Percentiles rank a stretch among this genome's conserved stretches.
Evolutionary conservation across 768 basidiomycete species (phyloP).

Genomic region (Boletus rubroflammeus): DNA sequence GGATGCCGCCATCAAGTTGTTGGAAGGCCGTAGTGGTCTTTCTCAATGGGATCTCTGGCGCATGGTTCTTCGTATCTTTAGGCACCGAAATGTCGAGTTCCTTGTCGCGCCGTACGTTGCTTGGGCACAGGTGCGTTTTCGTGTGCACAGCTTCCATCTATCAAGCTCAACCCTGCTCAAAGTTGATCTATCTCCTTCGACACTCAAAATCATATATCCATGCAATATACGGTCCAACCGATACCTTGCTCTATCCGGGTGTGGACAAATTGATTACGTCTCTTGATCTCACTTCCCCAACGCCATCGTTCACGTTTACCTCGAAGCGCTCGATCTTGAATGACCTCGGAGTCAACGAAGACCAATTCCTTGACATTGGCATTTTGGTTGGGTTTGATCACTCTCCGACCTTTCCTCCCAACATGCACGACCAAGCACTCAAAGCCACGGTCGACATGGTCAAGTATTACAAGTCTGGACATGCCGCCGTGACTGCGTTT

Average conservation of each 20-base stretch:
- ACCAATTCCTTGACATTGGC: constrained; percentile 93
- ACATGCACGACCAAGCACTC: constrained; percentile 72
- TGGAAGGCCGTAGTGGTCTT: constrained; percentile 70
- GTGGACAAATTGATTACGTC: constrained; percentile 89
- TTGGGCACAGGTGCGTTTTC: constrained; percentile 82
- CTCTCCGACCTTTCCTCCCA: constrained; percentile 77
- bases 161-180: constrained; percentile 11
- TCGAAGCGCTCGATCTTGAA: constrained; percentile 74
- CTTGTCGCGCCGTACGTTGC: constrained; percentile 93
- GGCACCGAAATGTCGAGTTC: constrained; percentile 93
- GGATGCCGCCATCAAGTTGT: constrained; percentile 80
- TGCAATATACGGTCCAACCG: constrained; percentile 87
- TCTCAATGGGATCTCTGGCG: constrained; percentile 93
- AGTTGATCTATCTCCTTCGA: constrained; percentile 94
- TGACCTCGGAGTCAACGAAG: constrained; percentile 66
- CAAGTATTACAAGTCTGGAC: constrained; percentile 88
- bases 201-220: constrained; percentile 94
- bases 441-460: constrained; percentile 91
- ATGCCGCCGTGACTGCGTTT: constrained; percentile 72
- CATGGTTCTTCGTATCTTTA: constrained; percentile 86
- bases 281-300: constrained; percentile 67
- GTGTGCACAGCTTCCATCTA: neutral
- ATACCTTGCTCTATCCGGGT: constrained; percentile 83
- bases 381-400: constrained; percentile 89
- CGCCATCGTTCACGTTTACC: constrained; percentile 76